A percentile compares a stretch with the other conserved stretches of the same genome.
phyloP scores from a whole-genome alignment of 345 rosid genomes.

The Aurinia saxatilis region DNA sequence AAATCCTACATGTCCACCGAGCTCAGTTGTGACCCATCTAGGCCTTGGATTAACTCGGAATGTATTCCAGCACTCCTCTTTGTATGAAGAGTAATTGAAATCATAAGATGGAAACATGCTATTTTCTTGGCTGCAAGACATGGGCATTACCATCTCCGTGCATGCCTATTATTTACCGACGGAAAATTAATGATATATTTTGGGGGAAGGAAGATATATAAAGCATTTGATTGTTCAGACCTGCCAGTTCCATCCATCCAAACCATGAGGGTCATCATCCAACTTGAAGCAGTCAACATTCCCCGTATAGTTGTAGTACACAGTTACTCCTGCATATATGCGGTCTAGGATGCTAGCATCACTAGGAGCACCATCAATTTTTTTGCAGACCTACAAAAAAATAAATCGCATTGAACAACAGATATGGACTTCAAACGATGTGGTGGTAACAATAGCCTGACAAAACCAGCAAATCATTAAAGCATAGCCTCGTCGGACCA shows the following conservation, averaged over 20 bases:
- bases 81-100: constrained; percentile 56
- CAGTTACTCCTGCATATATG: constrained; percentile 59
- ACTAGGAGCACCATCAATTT: constrained; percentile 51
- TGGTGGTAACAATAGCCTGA: background rate
- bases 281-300: constrained; percentile 63
- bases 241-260: constrained; percentile 97
- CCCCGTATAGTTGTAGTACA: constrained; percentile 84
- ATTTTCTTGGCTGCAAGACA: constrained; percentile 54
- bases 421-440: background rate
- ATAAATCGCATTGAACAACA: background rate
- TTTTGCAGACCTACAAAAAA: constrained; percentile 59
- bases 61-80: constrained; percentile 56
- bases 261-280: constrained; percentile 94
- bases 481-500: background rate
- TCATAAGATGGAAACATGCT: constrained; percentile 67
- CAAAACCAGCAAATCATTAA: background rate
- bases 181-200: background rate
- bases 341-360: constrained; percentile 57
- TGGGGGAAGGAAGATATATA: background rate
- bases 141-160: constrained; percentile 93
- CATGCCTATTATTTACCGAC: constrained; percentile 51
- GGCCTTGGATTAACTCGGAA: constrained; percentile 70
- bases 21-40: constrained; percentile 72
- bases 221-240: constrained; percentile 23
- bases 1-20: constrained; percentile 82